Percentiles rank a stretch among this genome's conserved stretches.
These are phyloP conservation scores for Trametes meyenii DNA, from an alignment of 768 basidiomycete genomes.

Conservation along the genomic window DNA sequence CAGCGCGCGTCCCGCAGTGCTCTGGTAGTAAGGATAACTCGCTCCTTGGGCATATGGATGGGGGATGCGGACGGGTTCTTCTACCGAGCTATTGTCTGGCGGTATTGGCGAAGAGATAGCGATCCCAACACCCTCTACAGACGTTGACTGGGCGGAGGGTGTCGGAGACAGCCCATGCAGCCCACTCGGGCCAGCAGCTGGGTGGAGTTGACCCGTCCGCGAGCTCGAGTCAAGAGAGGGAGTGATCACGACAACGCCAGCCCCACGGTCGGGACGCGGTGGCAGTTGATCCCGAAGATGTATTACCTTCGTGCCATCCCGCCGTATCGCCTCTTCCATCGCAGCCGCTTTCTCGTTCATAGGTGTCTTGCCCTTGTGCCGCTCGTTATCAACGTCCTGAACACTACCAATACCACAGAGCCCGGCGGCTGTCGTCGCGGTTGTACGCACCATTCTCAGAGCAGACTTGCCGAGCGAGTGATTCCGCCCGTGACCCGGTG, in stretches of 20 bases:
- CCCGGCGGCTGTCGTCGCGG: slow-evolving; percentile 37
- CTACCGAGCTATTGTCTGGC: slow-evolving; percentile 26
- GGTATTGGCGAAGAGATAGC: slow-evolving; percentile 45
- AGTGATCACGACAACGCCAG: slow-evolving; percentile 23
- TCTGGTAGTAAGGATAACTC: slow-evolving; percentile 23
- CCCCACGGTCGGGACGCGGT: slow-evolving; percentile 8
- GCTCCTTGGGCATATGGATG: slow-evolving; percentile 43
- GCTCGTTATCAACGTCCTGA: slow-evolving; percentile 7
- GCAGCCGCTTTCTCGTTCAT: slow-evolving; percentile 25
- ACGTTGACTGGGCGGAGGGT: slow-evolving; percentile 31
- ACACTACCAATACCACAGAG: slow-evolving; percentile 29
- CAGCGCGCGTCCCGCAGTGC: slow-evolving; percentile 4
- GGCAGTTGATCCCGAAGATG: slow-evolving; percentile 27
- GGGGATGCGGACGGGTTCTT: slow-evolving; percentile 29
- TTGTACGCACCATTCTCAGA: slow-evolving; percentile 35
- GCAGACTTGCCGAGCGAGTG: slow-evolving; percentile 44
- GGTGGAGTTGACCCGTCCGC: background rate
- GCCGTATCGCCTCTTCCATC: slow-evolving; percentile 27
- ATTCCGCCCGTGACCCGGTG: slow-evolving; percentile 37
- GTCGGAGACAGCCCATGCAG: slow-evolving; percentile 33
- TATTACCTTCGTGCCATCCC: slow-evolving; percentile 32
- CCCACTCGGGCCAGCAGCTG: slow-evolving; percentile 11
- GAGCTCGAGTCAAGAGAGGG: slow-evolving; percentile 10
- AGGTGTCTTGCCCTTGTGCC: slow-evolving; percentile 7
- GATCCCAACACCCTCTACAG: slow-evolving; percentile 42